Conservation (phyloP, 169 alveolate genomes). For the Eimeria acervulina region DNA sequence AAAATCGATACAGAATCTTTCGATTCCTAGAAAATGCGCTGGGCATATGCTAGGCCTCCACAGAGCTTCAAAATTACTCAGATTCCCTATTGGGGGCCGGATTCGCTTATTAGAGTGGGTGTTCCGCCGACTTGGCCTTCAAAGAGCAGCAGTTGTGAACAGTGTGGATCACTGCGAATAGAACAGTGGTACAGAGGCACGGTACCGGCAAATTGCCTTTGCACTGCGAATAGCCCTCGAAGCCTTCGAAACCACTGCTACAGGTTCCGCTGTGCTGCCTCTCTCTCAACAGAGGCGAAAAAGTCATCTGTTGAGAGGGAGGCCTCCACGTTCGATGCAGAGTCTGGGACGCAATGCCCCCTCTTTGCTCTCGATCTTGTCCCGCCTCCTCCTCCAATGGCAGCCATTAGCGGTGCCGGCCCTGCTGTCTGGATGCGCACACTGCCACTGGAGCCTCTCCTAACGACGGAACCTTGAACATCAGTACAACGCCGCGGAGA, state of each 20-base stretch:
- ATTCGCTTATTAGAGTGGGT: background rate
- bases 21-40: background rate
- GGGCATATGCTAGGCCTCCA: background rate
- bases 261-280: constrained; percentile 36
- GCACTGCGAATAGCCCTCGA: background rate
- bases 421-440: constrained; percentile 39
- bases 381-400: background rate
- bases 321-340: background rate
- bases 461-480: background rate
- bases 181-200: background rate
- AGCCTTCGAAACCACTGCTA: background rate
- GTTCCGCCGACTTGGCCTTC: background rate
- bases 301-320: constrained; percentile 54
- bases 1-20: background rate
- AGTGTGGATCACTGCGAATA: background rate
- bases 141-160: background rate
- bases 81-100: background rate
- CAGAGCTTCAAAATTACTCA: background rate
- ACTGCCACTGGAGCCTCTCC: constrained; percentile 4
- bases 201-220: background rate
- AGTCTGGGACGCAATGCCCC: background rate
- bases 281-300: constrained; percentile 66
- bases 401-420: background rate
- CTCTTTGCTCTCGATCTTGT: background rate
- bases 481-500: background rate